Base-by-base conservation (phyloP, 371 early-diverging fungal species). In the Smittium mucronatum region DNA sequence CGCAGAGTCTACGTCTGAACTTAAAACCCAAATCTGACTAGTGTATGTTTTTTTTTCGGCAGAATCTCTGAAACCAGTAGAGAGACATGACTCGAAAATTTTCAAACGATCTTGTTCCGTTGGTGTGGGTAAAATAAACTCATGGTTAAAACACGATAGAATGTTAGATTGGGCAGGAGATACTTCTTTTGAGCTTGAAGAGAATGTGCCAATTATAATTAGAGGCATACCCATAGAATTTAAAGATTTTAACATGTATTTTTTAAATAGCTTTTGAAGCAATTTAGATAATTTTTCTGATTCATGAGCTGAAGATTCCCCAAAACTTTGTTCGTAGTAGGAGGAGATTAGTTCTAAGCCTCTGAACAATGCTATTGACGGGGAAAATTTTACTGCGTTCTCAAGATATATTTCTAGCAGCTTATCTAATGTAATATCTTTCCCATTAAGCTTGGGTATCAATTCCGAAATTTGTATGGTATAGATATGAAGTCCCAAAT, bases 341-440 rank as follows among this genome's bases (percentile, higher is more conserved):
- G 84, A 85, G 0, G 86, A 88, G 26, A 94, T 75, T 0, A 88
- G 92, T 58, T 94, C 95, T 34, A 94, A 80, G 66, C 88, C 82
- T n/a, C 86, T 76, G 21, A 95, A 70, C 26, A 93, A 77, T 1
- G 93, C 76, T 25, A 93, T 74, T 70, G 92, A 92, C 1, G 96
- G 96, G 1, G 89, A 84, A 63, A 87, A 84, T 0, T 84, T 84
- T n/a, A 80, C 77, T 0, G 91, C 92, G 63, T 88, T 87, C 36
- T 93, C 87, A 75, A 91, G 89, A 69, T 87, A 87, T 5, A 64
- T 21, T 33, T 64, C 64, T 26, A 87, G 80, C 15, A 87, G 82
- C 36, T 93, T 76, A 57, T 85, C 81, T 1, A 85, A 84, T 65
- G 89, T 87, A 0, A 90, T 90, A 68, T 91, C 88, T 29, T 87